Percentiles rank a stretch among this genome's conserved stretches.
Evolutionary conservation across 2,329 filamentous ascomycete genomes (phyloP).

Genomic region (Trichoderma sp.): DNA sequence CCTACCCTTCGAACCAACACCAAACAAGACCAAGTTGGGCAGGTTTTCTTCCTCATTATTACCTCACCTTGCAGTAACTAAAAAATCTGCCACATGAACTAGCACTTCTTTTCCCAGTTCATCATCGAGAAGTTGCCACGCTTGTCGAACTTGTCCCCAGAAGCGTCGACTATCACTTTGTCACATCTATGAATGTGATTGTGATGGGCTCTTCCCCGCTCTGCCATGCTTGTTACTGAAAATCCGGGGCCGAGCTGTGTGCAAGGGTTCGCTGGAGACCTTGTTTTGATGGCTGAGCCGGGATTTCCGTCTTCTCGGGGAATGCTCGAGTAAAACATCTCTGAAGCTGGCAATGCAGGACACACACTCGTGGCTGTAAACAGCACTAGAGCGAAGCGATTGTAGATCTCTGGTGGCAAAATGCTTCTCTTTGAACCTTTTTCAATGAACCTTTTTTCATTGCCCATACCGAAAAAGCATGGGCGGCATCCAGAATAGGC

Average conservation of each 20-base stretch:
- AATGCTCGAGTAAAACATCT: neutral
- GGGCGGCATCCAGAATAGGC: neutral
- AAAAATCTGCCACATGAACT: neutral
- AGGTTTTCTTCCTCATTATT: constrained; percentile 1
- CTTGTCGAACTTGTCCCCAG: neutral
- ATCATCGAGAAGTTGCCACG: neutral
- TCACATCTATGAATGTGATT: neutral
- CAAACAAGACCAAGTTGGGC: neutral
- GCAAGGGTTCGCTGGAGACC: neutral
- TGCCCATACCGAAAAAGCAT: neutral
- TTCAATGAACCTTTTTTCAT: neutral
- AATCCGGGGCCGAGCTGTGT: constrained; percentile 15
- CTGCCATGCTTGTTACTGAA: neutral
- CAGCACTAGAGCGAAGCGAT: neutral
- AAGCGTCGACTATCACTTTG: neutral
- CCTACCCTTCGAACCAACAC: neutral
- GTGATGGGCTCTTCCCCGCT: neutral
- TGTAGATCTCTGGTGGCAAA: constrained; percentile 4
- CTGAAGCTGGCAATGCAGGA: neutral
- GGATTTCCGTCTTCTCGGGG: neutral
- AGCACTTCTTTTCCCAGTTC: neutral
- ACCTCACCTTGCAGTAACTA: constrained; percentile 13
- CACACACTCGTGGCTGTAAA: neutral
- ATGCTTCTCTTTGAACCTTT: neutral
- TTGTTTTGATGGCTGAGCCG: neutral